Conservation (phyloP, 768 basidiomycete genomes). For the Pisolithus orientalis region DNA sequence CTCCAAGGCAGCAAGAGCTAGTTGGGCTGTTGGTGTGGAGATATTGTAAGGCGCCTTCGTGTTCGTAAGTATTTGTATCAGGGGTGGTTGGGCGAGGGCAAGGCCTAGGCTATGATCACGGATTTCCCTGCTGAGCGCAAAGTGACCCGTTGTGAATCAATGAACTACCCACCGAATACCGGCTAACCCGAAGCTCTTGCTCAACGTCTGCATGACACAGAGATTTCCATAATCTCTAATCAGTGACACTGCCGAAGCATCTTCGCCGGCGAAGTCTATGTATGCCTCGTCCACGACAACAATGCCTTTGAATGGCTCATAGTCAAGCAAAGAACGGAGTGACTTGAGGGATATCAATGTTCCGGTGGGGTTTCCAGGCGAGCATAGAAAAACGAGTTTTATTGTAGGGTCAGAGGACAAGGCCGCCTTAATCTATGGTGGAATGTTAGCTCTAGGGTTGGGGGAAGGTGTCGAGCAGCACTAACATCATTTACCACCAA, state of each 20-base stretch:
- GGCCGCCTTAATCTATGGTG: slow-evolving; percentile 59
- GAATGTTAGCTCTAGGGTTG: slow-evolving; percentile 1
- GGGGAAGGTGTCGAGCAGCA: slow-evolving; percentile 2
- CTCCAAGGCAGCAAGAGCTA: slow-evolving; percentile 76
- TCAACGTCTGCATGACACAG: slow-evolving; percentile 93
- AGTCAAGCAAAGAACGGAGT: slow-evolving; percentile 66
- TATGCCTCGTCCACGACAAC: slow-evolving; percentile 97
- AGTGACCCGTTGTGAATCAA: not conserved
- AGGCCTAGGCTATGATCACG: slow-evolving; percentile 64
- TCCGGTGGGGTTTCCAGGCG: slow-evolving; percentile 95
- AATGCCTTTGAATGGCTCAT: slow-evolving; percentile 81
- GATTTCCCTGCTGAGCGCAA: not conserved
- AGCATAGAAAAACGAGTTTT: slow-evolving; percentile 92
- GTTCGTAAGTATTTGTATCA: slow-evolving; percentile 88
- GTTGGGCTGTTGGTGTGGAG: slow-evolving; percentile 79
- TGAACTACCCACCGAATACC: slow-evolving; percentile 72
- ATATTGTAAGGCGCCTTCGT: slow-evolving; percentile 98
- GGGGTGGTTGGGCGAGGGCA: slow-evolving; percentile 80
- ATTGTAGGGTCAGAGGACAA: slow-evolving; percentile 68
- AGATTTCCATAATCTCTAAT: slow-evolving; percentile 81
- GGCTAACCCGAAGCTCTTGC: slow-evolving; percentile 94
- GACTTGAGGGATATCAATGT: slow-evolving; percentile 72
- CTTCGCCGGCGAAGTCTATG: slow-evolving; percentile 78
- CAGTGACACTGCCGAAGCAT: slow-evolving; percentile 59
- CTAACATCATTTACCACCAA: slow-evolving; percentile 67